Conservation (phyloP, 345 rosid genomes). For the Pseudoturritis turrita region DNA sequence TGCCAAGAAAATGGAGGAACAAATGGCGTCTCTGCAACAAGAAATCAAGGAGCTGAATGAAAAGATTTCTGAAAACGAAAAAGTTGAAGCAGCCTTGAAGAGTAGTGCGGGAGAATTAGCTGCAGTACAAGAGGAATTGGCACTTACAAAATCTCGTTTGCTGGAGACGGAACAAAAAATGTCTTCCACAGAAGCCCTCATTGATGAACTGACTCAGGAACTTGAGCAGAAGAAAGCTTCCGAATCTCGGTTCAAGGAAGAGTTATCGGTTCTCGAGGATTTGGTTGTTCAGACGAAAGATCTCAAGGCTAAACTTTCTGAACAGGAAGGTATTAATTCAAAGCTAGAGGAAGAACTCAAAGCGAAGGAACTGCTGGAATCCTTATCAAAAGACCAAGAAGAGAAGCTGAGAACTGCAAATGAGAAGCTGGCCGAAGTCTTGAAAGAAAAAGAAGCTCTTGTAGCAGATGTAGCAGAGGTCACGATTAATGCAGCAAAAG, state of each 20-base stretch:
- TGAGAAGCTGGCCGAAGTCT: slow-evolving; percentile 61
- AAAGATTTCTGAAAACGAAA: slow-evolving; percentile 61
- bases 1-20: slow-evolving; percentile 65
- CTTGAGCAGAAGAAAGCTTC: slow-evolving; percentile 58
- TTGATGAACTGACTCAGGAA: slow-evolving; percentile 54
- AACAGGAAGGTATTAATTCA: slow-evolving; percentile 41
- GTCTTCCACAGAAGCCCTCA: slow-evolving; percentile 58
- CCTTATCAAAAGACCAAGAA: slow-evolving; percentile 54
- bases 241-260: slow-evolving; percentile 62
- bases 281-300: slow-evolving; percentile 43
- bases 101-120: slow-evolving; percentile 56
- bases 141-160: slow-evolving; percentile 52
- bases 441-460: slow-evolving; percentile 55
- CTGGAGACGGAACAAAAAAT: slow-evolving; percentile 54
- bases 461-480: slow-evolving; percentile 52
- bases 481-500: slow-evolving; percentile 33
- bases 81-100: slow-evolving; percentile 67
- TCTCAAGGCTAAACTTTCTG: slow-evolving; percentile 50
- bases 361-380: slow-evolving; percentile 47
- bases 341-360: slow-evolving; percentile 45
- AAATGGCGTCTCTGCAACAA: slow-evolving; percentile 50
- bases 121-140: slow-evolving; percentile 60
- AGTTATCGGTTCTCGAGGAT: slow-evolving; percentile 47
- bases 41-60: slow-evolving; percentile 64
- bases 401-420: slow-evolving; percentile 57